These are phyloP conservation scores for Delonix regia DNA, from an alignment of 306 rosid genomes.

Conservation along the genomic window DNA sequence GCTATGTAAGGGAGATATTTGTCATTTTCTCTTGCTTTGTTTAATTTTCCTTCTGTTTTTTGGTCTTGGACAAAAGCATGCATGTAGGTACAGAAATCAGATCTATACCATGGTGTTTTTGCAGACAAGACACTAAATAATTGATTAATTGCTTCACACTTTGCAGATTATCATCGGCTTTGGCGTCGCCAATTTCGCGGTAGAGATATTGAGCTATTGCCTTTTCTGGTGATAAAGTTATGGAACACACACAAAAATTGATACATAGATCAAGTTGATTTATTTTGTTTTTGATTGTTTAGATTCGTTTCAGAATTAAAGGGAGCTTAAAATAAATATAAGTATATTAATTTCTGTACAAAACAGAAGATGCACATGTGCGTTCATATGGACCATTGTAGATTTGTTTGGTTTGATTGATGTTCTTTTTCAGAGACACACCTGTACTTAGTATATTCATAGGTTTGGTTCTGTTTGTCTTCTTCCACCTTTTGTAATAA, in stretches of 20 bases:
- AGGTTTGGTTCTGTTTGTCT: conserved; percentile 17
- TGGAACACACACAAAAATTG: background rate
- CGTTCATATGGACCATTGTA: conserved; percentile 15
- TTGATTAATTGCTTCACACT: conserved; percentile 10
- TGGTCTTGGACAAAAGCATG: too few relatives aligned
- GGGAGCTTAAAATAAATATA: background rate
- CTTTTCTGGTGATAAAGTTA: conserved; percentile 4
- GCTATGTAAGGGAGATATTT: too few relatives aligned
- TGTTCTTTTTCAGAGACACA: conserved; percentile 18
- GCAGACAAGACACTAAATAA: background rate
- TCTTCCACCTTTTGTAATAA: conserved; percentile 18
- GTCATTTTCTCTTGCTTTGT: background rate
- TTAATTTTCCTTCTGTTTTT: background rate
- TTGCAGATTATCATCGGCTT: conserved; percentile 68
- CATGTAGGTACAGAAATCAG: too few relatives aligned
- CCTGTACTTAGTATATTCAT: conserved; percentile 18
- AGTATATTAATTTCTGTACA: conserved; percentile 26
- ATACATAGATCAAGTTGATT: conserved; percentile 16
- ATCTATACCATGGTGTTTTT: background rate
- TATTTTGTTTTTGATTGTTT: conserved; percentile 30
- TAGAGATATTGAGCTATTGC: conserved; percentile 38
- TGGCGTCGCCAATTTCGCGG: conserved; percentile 44
- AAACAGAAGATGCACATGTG: conserved; percentile 30
- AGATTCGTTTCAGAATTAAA: conserved; percentile 29
- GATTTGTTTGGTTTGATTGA: background rate